Evolutionary conservation across 305 asterid genomes (phyloP), one percentile per base, ranked within the genome.

Genomic region (Fraxinus ornus): DNA sequence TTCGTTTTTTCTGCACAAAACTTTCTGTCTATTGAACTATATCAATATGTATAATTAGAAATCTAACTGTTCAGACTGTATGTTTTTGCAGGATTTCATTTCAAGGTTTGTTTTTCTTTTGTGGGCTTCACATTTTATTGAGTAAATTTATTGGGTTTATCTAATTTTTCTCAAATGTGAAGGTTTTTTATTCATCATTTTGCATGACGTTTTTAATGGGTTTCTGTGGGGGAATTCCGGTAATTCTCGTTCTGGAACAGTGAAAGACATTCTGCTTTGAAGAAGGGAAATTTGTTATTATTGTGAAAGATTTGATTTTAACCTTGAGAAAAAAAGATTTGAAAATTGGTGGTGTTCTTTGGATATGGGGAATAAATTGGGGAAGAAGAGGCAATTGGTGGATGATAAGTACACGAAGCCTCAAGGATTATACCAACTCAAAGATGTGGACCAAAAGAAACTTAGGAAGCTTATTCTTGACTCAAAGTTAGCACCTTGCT

Each of bases 371-470:
- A 96, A 96, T 92, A 96, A 91, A 88, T 86, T 94, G 92, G 99
- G 97, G 87, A 90, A 92, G 91, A 91, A 91, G 90, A 91, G 92
- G 90, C 98, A 93, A 86, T 94, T 91, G 86, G 99, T 96, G 92
- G 98, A 96, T 86, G 98, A 96, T 87, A 94, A 94, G 97, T 94
- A 92, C 93, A 94, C 99, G 30, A 94, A 89, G 93, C 99, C 99
- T 87, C 98, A 96, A 77, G 98, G 98, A 87, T 87, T 94, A 94
- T 96, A 94, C 92, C 99, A 91, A 28, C 97, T 90, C 88, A 96
- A 87, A 84, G 97, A 96, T 89, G 98, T 96, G 89, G 99, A 96
- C 91, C 90, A 91, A 26, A 96, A 94, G 97, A 94, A 96, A 94
- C 97, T 96, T 15, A 88, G 94, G 89, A 96, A 93, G 87, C 95